Percentiles rank a stretch among this genome's conserved stretches.
Conservation (phyloP, 2,329 filamentous ascomycete species). For the Fusarium succisae region DNA sequence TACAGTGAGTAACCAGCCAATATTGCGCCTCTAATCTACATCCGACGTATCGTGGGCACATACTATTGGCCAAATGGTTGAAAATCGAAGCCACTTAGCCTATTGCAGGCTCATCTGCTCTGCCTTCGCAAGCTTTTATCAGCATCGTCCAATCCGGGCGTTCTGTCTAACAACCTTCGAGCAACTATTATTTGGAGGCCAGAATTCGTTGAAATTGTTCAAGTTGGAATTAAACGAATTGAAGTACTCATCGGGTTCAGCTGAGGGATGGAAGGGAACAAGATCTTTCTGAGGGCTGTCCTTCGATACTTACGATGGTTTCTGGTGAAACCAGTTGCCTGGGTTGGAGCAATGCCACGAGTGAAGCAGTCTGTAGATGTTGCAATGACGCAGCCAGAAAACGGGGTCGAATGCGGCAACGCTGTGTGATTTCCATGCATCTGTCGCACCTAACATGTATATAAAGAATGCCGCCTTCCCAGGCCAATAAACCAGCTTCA, state of each 20-base stretch:
- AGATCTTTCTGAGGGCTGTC: too few species aligned
- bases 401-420: too few species aligned
- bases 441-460: fast-evolving
- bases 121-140: too few species aligned
- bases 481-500: not conserved
- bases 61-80: not conserved
- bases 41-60: not conserved
- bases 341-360: not conserved
- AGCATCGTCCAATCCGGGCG: not conserved
- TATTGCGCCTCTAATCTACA: not conserved
- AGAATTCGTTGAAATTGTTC: too few species aligned
- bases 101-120: too few species aligned
- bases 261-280: too few species aligned
- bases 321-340: not conserved
- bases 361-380: not conserved
- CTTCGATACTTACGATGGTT: too few species aligned
- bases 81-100: not conserved
- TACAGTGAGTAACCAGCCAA: not conserved
- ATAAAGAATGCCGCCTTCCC: not conserved
- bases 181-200: not conserved
- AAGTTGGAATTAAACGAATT: too few species aligned
- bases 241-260: too few species aligned
- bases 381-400: not conserved
- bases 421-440: not conserved
- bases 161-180: not conserved